Percentiles rank a stretch among this genome's conserved stretches.
Evolutionary conservation across 2,329 filamentous ascomycete genomes (phyloP).

Genomic region (Colletotrichum gigasporum): DNA sequence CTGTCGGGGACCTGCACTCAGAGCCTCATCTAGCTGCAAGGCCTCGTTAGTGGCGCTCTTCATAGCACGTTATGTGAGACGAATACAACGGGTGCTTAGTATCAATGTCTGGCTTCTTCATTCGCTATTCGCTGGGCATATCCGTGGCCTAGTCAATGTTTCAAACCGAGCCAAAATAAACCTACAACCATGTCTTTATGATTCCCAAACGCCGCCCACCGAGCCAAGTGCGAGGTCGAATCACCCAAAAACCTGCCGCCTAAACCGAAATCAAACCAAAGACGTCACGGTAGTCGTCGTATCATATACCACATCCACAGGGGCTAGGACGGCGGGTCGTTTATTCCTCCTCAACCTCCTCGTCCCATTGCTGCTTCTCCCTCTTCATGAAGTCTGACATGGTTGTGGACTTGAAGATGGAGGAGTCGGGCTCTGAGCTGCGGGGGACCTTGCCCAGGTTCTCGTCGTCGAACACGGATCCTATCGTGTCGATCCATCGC

Average conservation of each 20-base stretch:
- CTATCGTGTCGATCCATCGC: slow-evolving; percentile 91
- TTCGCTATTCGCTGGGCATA: not conserved
- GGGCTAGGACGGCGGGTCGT: not conserved
- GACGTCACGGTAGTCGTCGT: slow-evolving; percentile 14
- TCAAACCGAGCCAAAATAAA: not conserved
- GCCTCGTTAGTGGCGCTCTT: too few relatives aligned
- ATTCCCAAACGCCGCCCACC: slow-evolving; percentile 20
- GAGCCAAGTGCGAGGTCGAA: not conserved
- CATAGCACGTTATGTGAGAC: too few relatives aligned
- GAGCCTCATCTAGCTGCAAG: too few relatives aligned
- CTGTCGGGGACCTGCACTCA: too few relatives aligned
- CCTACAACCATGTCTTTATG: slow-evolving; percentile 7
- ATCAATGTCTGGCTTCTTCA: not conserved
- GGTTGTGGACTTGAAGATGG: slow-evolving; percentile 76
- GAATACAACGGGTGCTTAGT: too few relatives aligned
- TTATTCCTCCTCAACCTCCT: slow-evolving; percentile 76
- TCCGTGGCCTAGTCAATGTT: not conserved
- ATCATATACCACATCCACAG: not conserved
- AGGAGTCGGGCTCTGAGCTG: slow-evolving; percentile 68
- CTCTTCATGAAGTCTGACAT: slow-evolving; percentile 80
- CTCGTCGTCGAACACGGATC: slow-evolving; percentile 88
- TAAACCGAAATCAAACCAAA: slow-evolving; percentile 2
- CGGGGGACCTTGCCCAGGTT: slow-evolving; percentile 78
- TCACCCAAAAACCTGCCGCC: slow-evolving; percentile 2
- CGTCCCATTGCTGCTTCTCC: slow-evolving; percentile 85